Percentiles rank a stretch among this genome's conserved stretches.
Evolutionary conservation across 2,329 filamentous ascomycete genomes (phyloP).

Genomic region (Colletotrichum tofieldiae): DNA sequence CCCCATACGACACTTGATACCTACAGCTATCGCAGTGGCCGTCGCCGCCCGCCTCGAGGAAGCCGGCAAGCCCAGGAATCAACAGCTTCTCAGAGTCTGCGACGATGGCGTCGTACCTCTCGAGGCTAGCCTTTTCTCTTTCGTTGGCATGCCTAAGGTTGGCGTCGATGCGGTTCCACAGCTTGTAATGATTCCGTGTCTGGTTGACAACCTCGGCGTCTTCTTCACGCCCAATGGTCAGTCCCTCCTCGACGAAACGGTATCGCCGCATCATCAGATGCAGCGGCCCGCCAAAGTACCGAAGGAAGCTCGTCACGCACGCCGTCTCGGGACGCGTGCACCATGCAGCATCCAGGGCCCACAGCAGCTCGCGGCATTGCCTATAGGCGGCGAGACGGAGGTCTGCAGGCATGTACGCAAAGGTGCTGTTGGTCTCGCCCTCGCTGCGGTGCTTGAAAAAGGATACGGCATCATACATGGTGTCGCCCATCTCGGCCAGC

Average conservation of each 20-base stretch:
- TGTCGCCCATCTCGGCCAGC: conserved; percentile 42
- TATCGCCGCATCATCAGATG: neutral
- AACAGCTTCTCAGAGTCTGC: neutral
- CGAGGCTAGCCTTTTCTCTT: neutral
- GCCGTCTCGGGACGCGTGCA: neutral
- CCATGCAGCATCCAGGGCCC: neutral
- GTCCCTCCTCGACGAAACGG: neutral
- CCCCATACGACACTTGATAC: neutral
- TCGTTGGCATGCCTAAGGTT: neutral
- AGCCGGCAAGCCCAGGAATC: neutral
- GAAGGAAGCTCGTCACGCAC: neutral
- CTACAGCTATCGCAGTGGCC: neutral
- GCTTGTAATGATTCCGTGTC: neutral
- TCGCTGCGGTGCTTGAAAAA: conserved; percentile 49
- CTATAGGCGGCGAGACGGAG: conserved; percentile 31
- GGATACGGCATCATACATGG: conserved; percentile 48
- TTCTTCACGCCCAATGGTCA: neutral
- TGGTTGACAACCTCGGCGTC: neutral
- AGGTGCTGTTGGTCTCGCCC: conserved; percentile 49
- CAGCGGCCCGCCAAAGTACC: neutral
- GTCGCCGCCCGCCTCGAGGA: neutral
- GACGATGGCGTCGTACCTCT: neutral
- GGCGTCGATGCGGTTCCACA: neutral
- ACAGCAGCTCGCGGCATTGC: conserved; percentile 10
- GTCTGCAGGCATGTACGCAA: conserved; percentile 44